phyloP scores from a whole-genome alignment of 805 yeast genomes.

The Zygosaccharomyces kombuchaensis region DNA sequence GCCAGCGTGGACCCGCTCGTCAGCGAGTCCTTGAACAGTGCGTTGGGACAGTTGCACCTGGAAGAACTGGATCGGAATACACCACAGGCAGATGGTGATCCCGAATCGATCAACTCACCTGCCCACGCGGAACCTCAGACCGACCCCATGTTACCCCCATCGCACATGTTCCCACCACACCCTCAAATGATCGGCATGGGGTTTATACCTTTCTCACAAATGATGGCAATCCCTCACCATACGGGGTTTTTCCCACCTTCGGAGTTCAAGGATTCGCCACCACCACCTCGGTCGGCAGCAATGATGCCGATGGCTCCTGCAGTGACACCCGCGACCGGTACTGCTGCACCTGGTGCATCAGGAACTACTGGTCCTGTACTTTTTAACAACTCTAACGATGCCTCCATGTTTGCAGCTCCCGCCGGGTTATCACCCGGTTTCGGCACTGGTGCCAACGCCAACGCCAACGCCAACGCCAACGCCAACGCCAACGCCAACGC shows the following conservation, averaged over 20 bases:
- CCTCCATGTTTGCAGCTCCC: constrained; percentile 13
- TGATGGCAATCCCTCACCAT: constrained; percentile 33
- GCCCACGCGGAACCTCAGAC: not conserved
- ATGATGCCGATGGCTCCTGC: not conserved
- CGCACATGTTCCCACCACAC: constrained; percentile 18
- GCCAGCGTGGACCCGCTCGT: constrained; percentile 25
- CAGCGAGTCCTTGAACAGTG: constrained; percentile 30
- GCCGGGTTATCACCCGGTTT: constrained; percentile 10
- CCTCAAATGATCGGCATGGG: constrained; percentile 33
- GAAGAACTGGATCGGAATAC: constrained; percentile 22
- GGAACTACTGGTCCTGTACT: constrained; percentile 7
- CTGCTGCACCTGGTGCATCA: not conserved
- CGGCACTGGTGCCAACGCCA: not conserved
- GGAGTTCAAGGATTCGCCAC: constrained; percentile 17
- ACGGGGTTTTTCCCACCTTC: constrained; percentile 27
- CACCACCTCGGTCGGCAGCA: not conserved
- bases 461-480: not conserved
- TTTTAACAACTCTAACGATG: constrained; percentile 18
- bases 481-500: not conserved
- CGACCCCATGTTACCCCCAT: constrained; percentile 14
- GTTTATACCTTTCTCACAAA: constrained; percentile 32
- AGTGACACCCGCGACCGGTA: not conserved
- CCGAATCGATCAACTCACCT: constrained; percentile 1
- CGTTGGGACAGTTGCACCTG: constrained; percentile 32
- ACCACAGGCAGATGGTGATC: not conserved